phyloP scores from a whole-genome alignment of 2,329 filamentous ascomycete genomes.

The Phyllosticta citribraziliensis region DNA sequence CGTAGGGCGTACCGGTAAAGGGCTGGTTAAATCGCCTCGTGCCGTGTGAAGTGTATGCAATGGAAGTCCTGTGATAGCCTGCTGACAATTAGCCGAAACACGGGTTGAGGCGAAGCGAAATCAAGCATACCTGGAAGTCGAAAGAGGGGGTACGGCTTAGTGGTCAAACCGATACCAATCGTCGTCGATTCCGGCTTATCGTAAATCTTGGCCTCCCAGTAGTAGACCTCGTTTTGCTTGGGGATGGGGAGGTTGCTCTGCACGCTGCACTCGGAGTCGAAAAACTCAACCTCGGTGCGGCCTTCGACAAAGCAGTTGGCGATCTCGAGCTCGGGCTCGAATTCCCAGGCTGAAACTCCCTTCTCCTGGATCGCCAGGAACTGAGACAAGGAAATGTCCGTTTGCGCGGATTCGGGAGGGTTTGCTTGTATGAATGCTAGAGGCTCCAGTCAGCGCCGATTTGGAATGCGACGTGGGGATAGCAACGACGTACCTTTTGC shows the following conservation, averaged over 20 bases:
- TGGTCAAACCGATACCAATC: conserved; percentile 86
- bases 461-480: neutral
- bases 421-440: conserved; percentile 88
- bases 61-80: conserved; percentile 88
- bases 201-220: conserved; percentile 98
- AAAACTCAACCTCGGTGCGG: conserved; percentile 96
- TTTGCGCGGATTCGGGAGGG: conserved; percentile 87
- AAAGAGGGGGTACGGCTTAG: conserved; percentile 94
- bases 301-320: conserved; percentile 98
- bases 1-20: conserved; percentile 70
- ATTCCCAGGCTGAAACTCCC: conserved; percentile 98
- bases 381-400: conserved; percentile 94
- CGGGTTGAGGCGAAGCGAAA: neutral
- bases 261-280: conserved; percentile 94
- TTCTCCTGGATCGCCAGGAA: conserved; percentile 98
- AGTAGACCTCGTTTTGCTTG: conserved; percentile 98
- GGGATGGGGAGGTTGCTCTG: conserved; percentile 94
- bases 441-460: neutral
- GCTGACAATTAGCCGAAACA: conserved; percentile 14
- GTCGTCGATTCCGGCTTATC: conserved; percentile 86
- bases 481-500: conserved; percentile 65
- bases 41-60: conserved; percentile 83
- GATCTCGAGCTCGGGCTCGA: conserved; percentile 97
- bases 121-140: conserved; percentile 67
- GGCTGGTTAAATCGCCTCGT: conserved; percentile 87